phyloP scores from a whole-genome alignment of 768 basidiomycete genomes.

The Rhizopogon vinicolor region DNA sequence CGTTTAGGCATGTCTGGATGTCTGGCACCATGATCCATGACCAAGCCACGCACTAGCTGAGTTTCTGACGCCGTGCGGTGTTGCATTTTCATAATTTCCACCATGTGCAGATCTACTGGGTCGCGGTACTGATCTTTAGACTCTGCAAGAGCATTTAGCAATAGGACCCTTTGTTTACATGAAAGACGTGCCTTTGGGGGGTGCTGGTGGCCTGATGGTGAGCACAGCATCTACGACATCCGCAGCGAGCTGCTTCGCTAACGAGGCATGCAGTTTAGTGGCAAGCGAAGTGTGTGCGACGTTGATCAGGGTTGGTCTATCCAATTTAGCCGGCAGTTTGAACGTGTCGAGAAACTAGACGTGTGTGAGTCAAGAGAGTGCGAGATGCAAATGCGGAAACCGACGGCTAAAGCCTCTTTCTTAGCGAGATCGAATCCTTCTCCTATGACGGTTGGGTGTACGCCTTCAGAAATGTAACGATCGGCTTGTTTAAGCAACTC shows the following conservation, averaged over 20 bases:
- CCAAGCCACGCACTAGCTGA: constrained; percentile 90
- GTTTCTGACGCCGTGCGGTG: constrained; percentile 98
- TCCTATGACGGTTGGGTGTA: constrained; percentile 93
- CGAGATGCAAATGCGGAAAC: constrained; percentile 27
- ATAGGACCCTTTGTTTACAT: constrained; percentile 21
- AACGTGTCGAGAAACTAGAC: constrained; percentile 87
- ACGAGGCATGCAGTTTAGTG: constrained; percentile 79
- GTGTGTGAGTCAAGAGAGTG: constrained; percentile 16
- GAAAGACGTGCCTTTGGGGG: constrained; percentile 47
- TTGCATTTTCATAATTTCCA: constrained; percentile 99
- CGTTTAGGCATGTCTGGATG: constrained; percentile 99
- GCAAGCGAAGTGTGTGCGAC: constrained; percentile 94
- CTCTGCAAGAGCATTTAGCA: constrained; percentile 35
- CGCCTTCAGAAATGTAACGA: constrained; percentile 96
- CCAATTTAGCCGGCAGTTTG: constrained; percentile 72
- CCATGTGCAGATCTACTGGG: constrained; percentile 98
- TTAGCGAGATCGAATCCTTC: constrained; percentile 97
- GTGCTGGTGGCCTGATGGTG: constrained; percentile 72
- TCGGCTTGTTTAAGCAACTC: constrained; percentile 96
- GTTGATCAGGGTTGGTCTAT: constrained; percentile 87
- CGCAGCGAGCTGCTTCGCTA: constrained; percentile 85
- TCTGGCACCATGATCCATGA: constrained; percentile 94
- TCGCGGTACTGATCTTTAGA: constrained; percentile 68
- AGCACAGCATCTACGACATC: constrained; percentile 95
- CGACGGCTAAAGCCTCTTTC: constrained; percentile 85